Evolutionary conservation across 108 stramenopile genomes (phyloP), one percentile per base, ranked within the genome.

Genomic region (Pseudonitzschia multistriata): DNA sequence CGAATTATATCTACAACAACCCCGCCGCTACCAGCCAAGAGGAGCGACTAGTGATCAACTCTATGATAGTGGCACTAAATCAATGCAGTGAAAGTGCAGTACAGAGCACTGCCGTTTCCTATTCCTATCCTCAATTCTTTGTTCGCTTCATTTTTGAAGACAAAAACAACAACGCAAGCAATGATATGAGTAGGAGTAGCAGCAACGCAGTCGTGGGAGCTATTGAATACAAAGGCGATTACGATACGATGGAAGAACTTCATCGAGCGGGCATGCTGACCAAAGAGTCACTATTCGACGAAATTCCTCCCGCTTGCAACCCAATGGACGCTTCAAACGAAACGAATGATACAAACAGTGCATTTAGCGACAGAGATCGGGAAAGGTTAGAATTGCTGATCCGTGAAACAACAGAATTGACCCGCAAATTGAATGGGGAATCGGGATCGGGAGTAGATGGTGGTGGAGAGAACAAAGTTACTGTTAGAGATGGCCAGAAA

Each of bases 161-260:
- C 7, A 49, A 63, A 14, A 27, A 63, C 34, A 45, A 24, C 17
- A 13, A 33, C 35, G 30, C 0, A 25, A 11, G 30, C 25, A 0
- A 57, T 60, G 27, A 25, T 6, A 62, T 35, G 8, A n/a, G n/a
- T n/a, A n/a, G n/a, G n/a, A n/a, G n/a, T 37, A 8, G 6, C 6
- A 37, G 37, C 37, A 5, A 37, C 37, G 37, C 6, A 37, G 8
- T 8, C 6, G 8, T 37, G 8, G 37, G 6, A 8, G 37, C 37
- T 5, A 66, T 59, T n/a, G 21, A 57, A 1, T 74, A 61, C 60
- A 49, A 60, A 33, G 74, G 74, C 42, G 49, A 29, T 30, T 74
- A 42, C 24, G 74, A 74, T 39, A 33, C 48, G 22, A 63, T 72
- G 30, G 17, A 72, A 34, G 24, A 63, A 53, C 19, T 55, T 56